These are phyloP conservation scores for Eragrostis curvula DNA, from an alignment of 176 grass and related monocot species.

Conservation along the genomic window DNA sequence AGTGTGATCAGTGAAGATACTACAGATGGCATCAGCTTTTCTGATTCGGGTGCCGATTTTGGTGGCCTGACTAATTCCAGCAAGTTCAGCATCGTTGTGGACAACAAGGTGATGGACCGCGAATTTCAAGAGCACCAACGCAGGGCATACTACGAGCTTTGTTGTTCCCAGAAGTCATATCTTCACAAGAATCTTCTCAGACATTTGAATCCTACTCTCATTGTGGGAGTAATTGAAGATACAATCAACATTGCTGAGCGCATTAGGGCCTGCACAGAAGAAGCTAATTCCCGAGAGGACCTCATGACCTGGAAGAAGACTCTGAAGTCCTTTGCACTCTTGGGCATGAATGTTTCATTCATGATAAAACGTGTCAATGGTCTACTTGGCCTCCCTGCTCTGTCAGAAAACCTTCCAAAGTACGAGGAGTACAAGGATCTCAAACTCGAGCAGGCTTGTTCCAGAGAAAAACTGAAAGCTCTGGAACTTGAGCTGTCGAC, in stretches of 20 bases:
- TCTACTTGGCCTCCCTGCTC: conserved; percentile 7
- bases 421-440: conserved; percentile 22
- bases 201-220: conserved; percentile 24
- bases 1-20: background rate
- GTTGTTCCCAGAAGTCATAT: conserved; percentile 35
- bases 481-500: conserved; percentile 31
- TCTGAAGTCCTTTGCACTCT: conserved; percentile 32
- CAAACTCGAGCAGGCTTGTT: background rate
- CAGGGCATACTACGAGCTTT: conserved; percentile 48
- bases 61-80: background rate
- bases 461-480: conserved; percentile 16
- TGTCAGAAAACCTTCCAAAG: background rate
- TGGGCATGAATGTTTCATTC: conserved; percentile 49
- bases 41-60: conserved; percentile 20
- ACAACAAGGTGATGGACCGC: conserved; percentile 40
- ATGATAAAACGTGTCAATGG: conserved; percentile 8
- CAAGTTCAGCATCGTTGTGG: conserved; percentile 39
- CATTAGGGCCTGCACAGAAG: conserved; percentile 25
- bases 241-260: conserved; percentile 35
- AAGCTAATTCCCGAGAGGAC: background rate
- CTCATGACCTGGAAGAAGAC: conserved; percentile 48
- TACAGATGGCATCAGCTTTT: conserved; percentile 34
- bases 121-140: conserved; percentile 19
- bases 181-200: conserved; percentile 43
- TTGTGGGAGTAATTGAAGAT: conserved; percentile 44